Percentiles rank a stretch among this genome's conserved stretches.
phyloP scores from a whole-genome alignment of 768 basidiomycete genomes.

The Mycena rosella region DNA sequence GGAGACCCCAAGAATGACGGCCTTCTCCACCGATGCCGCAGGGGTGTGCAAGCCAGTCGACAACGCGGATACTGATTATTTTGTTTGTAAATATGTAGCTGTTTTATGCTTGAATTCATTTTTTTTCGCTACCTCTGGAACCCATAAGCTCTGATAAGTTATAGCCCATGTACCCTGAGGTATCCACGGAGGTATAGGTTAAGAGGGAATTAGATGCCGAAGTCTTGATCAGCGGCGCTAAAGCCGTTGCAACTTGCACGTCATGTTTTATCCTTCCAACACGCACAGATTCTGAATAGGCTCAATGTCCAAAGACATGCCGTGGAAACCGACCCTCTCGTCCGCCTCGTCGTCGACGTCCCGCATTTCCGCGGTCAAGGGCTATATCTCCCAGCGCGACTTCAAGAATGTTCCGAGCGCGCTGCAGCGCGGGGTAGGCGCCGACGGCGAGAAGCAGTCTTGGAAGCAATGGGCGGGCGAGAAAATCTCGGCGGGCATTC shows the following conservation, averaged over 20 bases:
- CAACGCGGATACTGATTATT: too few relatives aligned
- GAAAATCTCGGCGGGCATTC: slow-evolving; percentile 56
- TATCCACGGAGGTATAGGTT: too few relatives aligned
- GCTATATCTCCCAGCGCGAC: slow-evolving; percentile 63
- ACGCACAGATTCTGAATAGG: not conserved
- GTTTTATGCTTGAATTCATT: too few relatives aligned
- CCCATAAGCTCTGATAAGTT: too few relatives aligned
- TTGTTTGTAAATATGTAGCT: too few relatives aligned
- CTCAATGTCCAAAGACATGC: slow-evolving; percentile 54
- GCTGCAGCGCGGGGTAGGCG: slow-evolving; percentile 39
- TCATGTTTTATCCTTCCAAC: not conserved
- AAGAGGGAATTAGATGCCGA: too few relatives aligned
- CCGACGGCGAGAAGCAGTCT: slow-evolving; percentile 48
- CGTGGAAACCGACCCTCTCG: slow-evolving; percentile 40
- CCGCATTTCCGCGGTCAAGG: slow-evolving; percentile 57
- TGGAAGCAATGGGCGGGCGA: slow-evolving; percentile 75
- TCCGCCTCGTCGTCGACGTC: slow-evolving; percentile 46
- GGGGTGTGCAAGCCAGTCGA: too few relatives aligned
- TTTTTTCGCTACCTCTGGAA: too few relatives aligned
- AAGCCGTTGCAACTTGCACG: not conserved
- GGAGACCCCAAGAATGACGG: too few relatives aligned
- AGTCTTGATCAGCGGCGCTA: too few relatives aligned
- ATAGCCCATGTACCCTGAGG: too few relatives aligned
- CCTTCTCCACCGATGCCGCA: too few relatives aligned
- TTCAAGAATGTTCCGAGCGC: slow-evolving; percentile 44